Conservation (phyloP, 1,139 yeast genomes). For the Blastobotrys proliferans region DNA sequence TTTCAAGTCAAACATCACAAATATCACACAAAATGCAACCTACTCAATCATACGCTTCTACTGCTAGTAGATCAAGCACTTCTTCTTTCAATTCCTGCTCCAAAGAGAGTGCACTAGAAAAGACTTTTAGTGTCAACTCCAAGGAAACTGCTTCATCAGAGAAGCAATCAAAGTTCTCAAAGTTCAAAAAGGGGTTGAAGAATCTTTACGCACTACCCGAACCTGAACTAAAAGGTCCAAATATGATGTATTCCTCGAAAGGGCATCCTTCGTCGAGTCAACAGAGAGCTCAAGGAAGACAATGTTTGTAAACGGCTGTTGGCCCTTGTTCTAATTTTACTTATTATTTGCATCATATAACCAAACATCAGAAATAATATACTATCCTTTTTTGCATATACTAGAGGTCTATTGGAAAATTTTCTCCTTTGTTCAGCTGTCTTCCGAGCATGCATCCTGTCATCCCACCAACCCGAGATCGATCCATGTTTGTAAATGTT, state of each 20-base stretch:
- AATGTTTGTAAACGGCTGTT: no score
- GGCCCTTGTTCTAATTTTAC: no score
- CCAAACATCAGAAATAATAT: no score
- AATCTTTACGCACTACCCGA: slow-evolving; percentile 5
- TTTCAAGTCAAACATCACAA: not conserved
- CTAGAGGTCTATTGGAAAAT: no score
- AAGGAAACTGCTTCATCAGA: not conserved
- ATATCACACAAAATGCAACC: not conserved
- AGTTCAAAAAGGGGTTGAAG: slow-evolving; percentile 4
- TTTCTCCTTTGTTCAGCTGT: no score
- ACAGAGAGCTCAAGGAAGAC: no score
- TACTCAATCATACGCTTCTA: no score
- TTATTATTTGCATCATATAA: no score
- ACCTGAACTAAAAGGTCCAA: slow-evolving; percentile 6
- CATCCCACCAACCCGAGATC: no score
- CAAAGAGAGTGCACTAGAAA: not conserved
- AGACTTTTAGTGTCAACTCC: not conserved
- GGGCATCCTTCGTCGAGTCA: not conserved
- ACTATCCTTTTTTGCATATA: no score
- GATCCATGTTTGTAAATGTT: no score
- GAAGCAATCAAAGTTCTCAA: not conserved
- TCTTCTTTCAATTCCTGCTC: not conserved
- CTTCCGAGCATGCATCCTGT: no score
- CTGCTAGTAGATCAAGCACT: not conserved
- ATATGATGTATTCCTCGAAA: slow-evolving; percentile 3